phyloP scores from a whole-genome alignment of 2,329 filamentous ascomycete genomes.

The Exophiala aquamarina region DNA sequence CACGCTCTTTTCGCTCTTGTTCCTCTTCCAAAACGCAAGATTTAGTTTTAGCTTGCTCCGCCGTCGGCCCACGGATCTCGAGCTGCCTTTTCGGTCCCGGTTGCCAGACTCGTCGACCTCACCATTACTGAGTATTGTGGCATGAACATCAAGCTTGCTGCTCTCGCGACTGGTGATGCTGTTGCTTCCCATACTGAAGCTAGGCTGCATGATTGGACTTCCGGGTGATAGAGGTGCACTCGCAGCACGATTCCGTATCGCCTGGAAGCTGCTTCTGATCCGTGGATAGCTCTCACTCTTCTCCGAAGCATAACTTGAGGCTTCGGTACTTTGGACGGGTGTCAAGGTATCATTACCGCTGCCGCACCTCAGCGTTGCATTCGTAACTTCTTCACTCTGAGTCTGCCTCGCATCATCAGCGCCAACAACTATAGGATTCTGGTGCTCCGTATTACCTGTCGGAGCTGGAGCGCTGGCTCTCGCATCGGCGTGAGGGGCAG shows the following conservation, averaged over 20 bases:
- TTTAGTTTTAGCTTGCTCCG: slow-evolving; percentile 25
- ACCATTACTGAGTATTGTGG: slow-evolving; percentile 26
- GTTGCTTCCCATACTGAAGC: slow-evolving; percentile 27
- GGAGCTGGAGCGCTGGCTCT: slow-evolving; percentile 23
- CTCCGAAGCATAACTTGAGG: slow-evolving; percentile 20
- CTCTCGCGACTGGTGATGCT: slow-evolving; percentile 25
- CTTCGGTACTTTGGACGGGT: slow-evolving; percentile 19
- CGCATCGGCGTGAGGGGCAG: slow-evolving; percentile 9
- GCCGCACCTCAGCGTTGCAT: slow-evolving; percentile 11
- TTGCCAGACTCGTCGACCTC: slow-evolving; percentile 14
- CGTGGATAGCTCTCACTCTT: slow-evolving; percentile 17
- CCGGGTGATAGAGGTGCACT: slow-evolving; percentile 21
- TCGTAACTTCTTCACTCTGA: slow-evolving; percentile 8
- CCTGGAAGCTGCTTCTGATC: slow-evolving; percentile 20
- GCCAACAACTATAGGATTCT: slow-evolving; percentile 1
- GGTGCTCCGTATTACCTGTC: slow-evolving; percentile 13
- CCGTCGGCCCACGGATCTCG: slow-evolving; percentile 23
- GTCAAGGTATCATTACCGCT: slow-evolving; percentile 15
- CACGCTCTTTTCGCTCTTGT: slow-evolving; percentile 18
- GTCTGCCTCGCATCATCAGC: slow-evolving; percentile 6
- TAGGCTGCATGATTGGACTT: slow-evolving; percentile 15
- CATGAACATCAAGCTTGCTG: slow-evolving; percentile 26
- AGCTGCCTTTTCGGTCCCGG: slow-evolving; percentile 22
- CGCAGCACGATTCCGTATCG: slow-evolving; percentile 21
- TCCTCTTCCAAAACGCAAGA: slow-evolving; percentile 27